phyloP scores from a whole-genome alignment of 192 early-diverging fungal species.

The Coemansia sp. region DNA sequence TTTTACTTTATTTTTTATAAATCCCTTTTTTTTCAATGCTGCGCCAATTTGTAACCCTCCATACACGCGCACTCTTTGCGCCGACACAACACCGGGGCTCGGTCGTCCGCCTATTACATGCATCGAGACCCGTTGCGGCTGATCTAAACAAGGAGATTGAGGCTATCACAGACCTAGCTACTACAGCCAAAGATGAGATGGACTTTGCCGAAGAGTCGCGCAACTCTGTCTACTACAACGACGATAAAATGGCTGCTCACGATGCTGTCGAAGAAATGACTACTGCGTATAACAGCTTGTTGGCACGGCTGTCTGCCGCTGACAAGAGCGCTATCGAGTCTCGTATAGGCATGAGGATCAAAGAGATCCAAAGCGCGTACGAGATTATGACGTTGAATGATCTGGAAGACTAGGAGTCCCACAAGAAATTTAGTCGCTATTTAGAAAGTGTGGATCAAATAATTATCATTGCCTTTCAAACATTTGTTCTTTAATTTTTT shows the following conservation, averaged over 20 bases:
- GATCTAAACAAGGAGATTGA: conserved; percentile 54
- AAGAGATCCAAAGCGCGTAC: conserved; percentile 54
- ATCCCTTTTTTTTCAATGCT: conserved; percentile 14
- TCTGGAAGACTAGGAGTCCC: conserved; percentile 30
- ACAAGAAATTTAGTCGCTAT: neutral
- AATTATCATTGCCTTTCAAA: neutral
- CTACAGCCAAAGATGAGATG: conserved; percentile 54
- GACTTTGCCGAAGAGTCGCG: conserved; percentile 56
- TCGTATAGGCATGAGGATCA: conserved; percentile 54
- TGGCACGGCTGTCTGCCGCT: conserved; percentile 26
- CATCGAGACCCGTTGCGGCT: neutral
- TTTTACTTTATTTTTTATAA: conserved; percentile 3
- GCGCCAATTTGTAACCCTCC: conserved; percentile 15
- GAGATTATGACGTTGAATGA: conserved; percentile 54
- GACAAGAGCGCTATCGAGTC: conserved; percentile 28
- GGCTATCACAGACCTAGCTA: conserved; percentile 48
- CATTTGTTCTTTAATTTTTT: too few relatives aligned
- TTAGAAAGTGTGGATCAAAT: neutral
- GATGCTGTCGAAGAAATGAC: conserved; percentile 55
- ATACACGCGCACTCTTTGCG: conserved; percentile 28
- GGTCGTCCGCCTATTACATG: neutral
- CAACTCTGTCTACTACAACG: conserved; percentile 57
- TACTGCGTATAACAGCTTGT: conserved; percentile 26
- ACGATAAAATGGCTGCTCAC: conserved; percentile 48
- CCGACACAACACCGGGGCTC: neutral